Evolutionary conservation across 495 filamentous ascomycete species (phyloP).

Genomic region (Annulohypoxylon moriforme): DNA sequence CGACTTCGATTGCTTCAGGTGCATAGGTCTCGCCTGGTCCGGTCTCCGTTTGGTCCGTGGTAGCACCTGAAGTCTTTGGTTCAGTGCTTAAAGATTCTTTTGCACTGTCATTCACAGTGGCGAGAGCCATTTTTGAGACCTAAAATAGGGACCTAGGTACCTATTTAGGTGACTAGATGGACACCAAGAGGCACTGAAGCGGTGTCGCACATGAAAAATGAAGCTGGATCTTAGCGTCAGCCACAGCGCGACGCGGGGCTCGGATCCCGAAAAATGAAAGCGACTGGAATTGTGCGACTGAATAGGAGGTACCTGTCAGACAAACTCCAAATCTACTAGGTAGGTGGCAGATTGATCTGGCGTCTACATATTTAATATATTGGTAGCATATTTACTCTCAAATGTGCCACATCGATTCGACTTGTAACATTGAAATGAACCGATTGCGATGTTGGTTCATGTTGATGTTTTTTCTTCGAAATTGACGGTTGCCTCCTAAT

Average conservation of each 20-base stretch:
- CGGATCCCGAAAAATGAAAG: neutral
- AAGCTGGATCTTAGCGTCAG: neutral
- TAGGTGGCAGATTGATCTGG: neutral
- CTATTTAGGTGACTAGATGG: neutral
- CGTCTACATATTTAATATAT: neutral
- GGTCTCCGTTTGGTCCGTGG: conserved; percentile 20
- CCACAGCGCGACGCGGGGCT: neutral
- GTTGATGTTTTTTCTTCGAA: neutral
- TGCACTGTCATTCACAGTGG: neutral
- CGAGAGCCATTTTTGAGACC: conserved; percentile 12
- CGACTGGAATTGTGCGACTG: neutral
- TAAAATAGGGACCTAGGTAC: neutral
- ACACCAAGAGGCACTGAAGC: neutral
- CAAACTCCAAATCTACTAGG: too few relatives aligned
- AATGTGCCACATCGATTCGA: neutral
- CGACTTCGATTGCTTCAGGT: conserved; percentile 15
- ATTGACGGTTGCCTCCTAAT: neutral
- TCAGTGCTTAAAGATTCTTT: conserved; percentile 11
- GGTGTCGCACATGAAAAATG: neutral
- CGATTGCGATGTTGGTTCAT: neutral
- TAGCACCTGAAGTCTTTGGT: conserved; percentile 16
- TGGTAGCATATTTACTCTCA: neutral
- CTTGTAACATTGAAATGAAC: neutral
- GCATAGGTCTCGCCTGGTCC: neutral
- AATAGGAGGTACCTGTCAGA: neutral